Evolutionary conservation across 139 green algal genomes (phyloP).

Genomic region (Spirogloea muscicola): DNA sequence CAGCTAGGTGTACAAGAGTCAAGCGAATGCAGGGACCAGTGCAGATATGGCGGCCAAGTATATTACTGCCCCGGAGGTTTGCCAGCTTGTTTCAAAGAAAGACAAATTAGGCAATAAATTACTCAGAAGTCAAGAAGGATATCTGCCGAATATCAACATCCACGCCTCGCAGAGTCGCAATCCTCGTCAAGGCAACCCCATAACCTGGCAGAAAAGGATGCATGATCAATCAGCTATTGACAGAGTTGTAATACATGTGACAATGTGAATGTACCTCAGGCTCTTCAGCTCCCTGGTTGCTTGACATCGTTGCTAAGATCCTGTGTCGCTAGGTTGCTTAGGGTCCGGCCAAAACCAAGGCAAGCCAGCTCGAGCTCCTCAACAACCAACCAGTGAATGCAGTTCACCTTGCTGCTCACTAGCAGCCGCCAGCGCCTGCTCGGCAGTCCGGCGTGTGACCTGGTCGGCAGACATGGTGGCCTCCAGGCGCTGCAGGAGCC

Average conservation of each 20-base stretch:
- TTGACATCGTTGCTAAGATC: no score
- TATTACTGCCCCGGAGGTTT: neutral
- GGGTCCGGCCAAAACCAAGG: neutral
- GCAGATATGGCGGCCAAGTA: neutral
- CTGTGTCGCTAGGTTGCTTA: neutral
- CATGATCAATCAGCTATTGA: neutral
- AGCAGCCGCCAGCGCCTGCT: constrained; percentile 4
- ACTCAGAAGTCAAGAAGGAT: constrained; percentile 7
- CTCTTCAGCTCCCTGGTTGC: no score
- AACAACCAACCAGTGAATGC: neutral
- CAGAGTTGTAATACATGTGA: neutral
- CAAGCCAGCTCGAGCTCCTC: neutral
- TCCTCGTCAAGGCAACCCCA: neutral
- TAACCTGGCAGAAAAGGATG: constrained; percentile 1
- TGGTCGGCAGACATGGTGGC: constrained; percentile 1
- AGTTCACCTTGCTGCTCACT: neutral
- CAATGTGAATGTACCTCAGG: no score
- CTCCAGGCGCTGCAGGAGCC: constrained; percentile 15
- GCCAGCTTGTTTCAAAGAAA: neutral
- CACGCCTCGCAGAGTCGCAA: neutral
- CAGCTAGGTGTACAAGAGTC: constrained; percentile 62
- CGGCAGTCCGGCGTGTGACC: neutral
- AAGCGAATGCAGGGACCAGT: neutral
- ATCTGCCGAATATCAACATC: constrained; percentile 4
- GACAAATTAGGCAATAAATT: no score